Conservation (phyloP, 2,329 filamentous ascomycete genomes). For the Paramyrothecium roridum region DNA sequence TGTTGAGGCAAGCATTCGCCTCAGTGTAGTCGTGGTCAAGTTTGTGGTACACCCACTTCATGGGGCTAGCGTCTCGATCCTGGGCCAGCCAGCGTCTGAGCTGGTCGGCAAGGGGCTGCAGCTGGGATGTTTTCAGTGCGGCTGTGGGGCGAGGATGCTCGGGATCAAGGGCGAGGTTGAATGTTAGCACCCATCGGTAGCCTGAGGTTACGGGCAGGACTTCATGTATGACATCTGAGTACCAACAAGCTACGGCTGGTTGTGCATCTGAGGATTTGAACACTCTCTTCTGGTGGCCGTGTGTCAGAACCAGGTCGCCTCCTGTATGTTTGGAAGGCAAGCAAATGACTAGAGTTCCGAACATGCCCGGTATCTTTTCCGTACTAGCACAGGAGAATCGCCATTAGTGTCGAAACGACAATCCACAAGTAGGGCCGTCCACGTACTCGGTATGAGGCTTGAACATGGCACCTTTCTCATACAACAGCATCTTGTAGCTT, state of each 20-base stretch:
- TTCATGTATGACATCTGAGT: slow-evolving; percentile 50
- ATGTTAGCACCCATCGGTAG: slow-evolving; percentile 48
- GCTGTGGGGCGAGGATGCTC: slow-evolving; percentile 15
- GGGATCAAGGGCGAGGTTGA: slow-evolving; percentile 38
- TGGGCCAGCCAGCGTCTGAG: slow-evolving; percentile 22
- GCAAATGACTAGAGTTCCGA: slow-evolving; percentile 46
- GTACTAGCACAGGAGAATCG: slow-evolving; percentile 25
- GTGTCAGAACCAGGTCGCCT: slow-evolving; percentile 38
- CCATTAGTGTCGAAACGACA: too few relatives aligned
- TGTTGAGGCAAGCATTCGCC: slow-evolving; percentile 21
- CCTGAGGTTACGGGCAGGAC: slow-evolving; percentile 43
- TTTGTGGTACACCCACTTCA: slow-evolving; percentile 20
- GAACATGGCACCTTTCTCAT: slow-evolving; percentile 47
- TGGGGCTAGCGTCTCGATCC: background rate
- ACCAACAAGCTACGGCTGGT: slow-evolving; percentile 33
- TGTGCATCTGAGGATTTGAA: slow-evolving; percentile 23
- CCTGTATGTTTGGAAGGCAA: slow-evolving; percentile 46
- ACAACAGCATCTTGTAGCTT: slow-evolving; percentile 45
- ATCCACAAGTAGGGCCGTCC: too few relatives aligned
- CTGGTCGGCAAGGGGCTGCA: slow-evolving; percentile 9
- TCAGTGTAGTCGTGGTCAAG: slow-evolving; percentile 31
- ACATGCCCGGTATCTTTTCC: slow-evolving; percentile 43
- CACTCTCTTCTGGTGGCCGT: slow-evolving; percentile 26
- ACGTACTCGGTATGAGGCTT: slow-evolving; percentile 39
- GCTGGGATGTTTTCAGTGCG: slow-evolving; percentile 4